Conservation (phyloP, 805 yeast species). For the Wickerhamiella nectarea region DNA sequence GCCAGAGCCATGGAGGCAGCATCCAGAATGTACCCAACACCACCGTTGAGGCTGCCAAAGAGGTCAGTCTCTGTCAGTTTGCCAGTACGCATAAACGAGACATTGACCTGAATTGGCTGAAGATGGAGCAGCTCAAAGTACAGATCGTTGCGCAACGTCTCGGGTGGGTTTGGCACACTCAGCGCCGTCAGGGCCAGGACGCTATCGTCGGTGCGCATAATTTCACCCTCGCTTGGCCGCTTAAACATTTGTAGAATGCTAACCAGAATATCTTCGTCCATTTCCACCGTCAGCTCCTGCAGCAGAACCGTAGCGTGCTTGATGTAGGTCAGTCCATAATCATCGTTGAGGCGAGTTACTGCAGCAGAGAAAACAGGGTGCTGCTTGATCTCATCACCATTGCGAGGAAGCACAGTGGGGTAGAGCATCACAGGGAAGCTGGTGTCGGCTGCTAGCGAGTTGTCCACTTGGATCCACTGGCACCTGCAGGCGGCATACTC, state of each 20-base stretch:
- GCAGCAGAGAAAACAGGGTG: slow-evolving; percentile 90
- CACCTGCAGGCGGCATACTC: slow-evolving; percentile 68
- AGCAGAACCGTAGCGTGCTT: slow-evolving; percentile 81
- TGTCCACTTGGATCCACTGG: slow-evolving; percentile 92
- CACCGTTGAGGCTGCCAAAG: slow-evolving; percentile 24
- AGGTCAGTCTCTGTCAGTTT: slow-evolving; percentile 47
- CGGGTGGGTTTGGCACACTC: slow-evolving; percentile 58
- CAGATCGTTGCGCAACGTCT: slow-evolving; percentile 47
- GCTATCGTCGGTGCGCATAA: slow-evolving; percentile 26
- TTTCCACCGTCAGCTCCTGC: slow-evolving; percentile 83
- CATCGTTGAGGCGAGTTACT: slow-evolving; percentile 71
- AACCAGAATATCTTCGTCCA: slow-evolving; percentile 85
- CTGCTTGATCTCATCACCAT: slow-evolving; percentile 63
- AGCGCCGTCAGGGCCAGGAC: slow-evolving; percentile 47
- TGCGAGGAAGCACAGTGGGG: slow-evolving; percentile 81
- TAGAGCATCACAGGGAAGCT: slow-evolving; percentile 70
- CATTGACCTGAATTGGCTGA: slow-evolving; percentile 78
- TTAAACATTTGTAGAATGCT: slow-evolving; percentile 65
- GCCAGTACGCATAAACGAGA: slow-evolving; percentile 72
- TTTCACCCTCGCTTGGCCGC: slow-evolving; percentile 7
- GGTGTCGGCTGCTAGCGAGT: slow-evolving; percentile 75
- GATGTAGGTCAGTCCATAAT: slow-evolving; percentile 79
- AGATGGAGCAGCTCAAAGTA: slow-evolving; percentile 87
- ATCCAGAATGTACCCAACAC: slow-evolving; percentile 46
- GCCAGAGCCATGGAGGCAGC: slow-evolving; percentile 94